Evolutionary conservation across 1,284 basidiomycete species (phyloP).

Genomic region (Quambalaria eucalypti): DNA sequence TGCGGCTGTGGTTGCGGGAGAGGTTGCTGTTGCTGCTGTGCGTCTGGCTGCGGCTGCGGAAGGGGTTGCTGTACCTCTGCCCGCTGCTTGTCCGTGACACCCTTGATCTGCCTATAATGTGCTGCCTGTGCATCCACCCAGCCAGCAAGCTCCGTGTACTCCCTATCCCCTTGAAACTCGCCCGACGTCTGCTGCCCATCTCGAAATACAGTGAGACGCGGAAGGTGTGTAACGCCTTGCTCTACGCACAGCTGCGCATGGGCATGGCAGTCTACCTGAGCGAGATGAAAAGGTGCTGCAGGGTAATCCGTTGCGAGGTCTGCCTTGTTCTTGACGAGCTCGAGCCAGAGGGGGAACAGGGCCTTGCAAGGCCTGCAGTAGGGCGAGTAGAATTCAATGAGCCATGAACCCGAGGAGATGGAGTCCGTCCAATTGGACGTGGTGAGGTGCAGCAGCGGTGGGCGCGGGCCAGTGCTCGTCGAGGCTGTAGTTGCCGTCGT

Average conservation of each 20-base stretch:
- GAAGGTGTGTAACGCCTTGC: slow-evolving; percentile 26
- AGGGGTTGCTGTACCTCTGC: neutral
- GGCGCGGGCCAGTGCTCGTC: too few relatives aligned
- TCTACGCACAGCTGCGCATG: slow-evolving; percentile 32
- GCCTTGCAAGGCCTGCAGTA: slow-evolving; percentile 67
- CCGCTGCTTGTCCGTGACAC: slow-evolving; percentile 10
- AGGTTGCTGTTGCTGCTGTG: neutral
- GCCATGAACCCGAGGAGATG: slow-evolving; percentile 31
- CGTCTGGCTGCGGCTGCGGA: neutral
- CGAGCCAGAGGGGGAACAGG: slow-evolving; percentile 75
- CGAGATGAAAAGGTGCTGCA: slow-evolving; percentile 34
- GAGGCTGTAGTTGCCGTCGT: too few relatives aligned
- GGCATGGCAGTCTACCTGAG: slow-evolving; percentile 39
- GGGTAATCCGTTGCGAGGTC: slow-evolving; percentile 51
- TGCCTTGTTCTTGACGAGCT: slow-evolving; percentile 57
- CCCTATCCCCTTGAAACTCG: slow-evolving; percentile 26
- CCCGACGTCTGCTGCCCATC: slow-evolving; percentile 25
- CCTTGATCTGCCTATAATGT: slow-evolving; percentile 21
- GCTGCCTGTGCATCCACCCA: slow-evolving; percentile 29
- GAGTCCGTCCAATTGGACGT: slow-evolving; percentile 30
- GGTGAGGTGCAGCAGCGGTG: slow-evolving; percentile 16
- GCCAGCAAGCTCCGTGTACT: slow-evolving; percentile 28
- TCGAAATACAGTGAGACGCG: slow-evolving; percentile 27
- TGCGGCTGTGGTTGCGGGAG: neutral
- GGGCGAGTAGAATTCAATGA: slow-evolving; percentile 52